These are phyloP conservation scores for Vitis hybrid DNA, from an alignment of 177 flowering plant genomes.

Conservation along the genomic window DNA sequence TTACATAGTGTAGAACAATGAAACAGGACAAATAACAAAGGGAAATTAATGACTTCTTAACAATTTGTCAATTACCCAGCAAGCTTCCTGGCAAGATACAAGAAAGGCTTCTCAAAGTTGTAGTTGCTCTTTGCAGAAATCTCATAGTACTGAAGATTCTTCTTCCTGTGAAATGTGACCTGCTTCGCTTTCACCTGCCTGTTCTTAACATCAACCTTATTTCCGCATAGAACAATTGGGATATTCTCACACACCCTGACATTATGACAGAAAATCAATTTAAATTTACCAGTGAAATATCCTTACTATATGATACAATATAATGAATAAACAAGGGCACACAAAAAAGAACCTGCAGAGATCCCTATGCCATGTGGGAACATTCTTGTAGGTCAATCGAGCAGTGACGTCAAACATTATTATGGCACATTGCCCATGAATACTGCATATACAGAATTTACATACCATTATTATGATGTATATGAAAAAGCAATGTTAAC, in stretches of 20 bases:
- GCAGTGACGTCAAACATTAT: conserved; percentile 19
- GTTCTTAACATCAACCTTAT: conserved; percentile 30
- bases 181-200: conserved; percentile 32
- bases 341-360: conserved; percentile 8
- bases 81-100: conserved; percentile 20
- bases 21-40: neutral
- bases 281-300: neutral
- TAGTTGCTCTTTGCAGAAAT: conserved; percentile 17
- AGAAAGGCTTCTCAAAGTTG: conserved; percentile 16
- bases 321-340: neutral
- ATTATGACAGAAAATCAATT: neutral
- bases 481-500: no score
- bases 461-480: no score
- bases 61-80: conserved; percentile 11
- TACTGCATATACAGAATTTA: neutral
- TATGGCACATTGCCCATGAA: conserved; percentile 10
- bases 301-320: neutral
- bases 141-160: conserved; percentile 21
- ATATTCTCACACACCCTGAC: conserved; percentile 11
- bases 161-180: conserved; percentile 24
- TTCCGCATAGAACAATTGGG: conserved; percentile 10
- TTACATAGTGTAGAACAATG: no score
- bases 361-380: conserved; percentile 17
- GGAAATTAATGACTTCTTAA: neutral
- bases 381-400: conserved; percentile 16